Conservation (phyloP, 2,329 filamentous ascomycete species). For the Cytospora schulzeri region DNA sequence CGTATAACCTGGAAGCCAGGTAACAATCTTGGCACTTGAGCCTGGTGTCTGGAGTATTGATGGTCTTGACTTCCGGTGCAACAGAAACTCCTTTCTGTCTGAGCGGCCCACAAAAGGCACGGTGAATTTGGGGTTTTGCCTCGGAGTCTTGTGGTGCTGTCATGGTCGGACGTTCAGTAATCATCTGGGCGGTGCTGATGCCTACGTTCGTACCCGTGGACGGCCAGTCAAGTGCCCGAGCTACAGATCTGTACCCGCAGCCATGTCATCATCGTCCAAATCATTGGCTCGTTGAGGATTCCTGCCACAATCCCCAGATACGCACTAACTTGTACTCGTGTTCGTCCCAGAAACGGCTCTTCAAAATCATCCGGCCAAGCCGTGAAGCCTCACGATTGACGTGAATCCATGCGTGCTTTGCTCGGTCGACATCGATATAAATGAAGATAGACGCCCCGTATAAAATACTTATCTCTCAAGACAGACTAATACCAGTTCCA, state of each 20-base stretch:
- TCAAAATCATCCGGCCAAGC: not conserved
- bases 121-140: not conserved
- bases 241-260: not conserved
- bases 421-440: no score
- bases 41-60: no score
- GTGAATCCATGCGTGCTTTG: no score
- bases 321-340: not conserved
- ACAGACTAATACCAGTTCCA: no score
- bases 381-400: not conserved
- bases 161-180: not conserved
- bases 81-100: not conserved
- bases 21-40: no score
- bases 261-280: not conserved
- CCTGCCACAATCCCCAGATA: not conserved
- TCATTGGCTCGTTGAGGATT: not conserved
- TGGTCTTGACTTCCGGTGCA: no score
- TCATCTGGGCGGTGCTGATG: no score
- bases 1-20: no score
- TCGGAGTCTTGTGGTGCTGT: not conserved
- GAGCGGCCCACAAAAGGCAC: not conserved
- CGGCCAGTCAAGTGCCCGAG: not conserved
- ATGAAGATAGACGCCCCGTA: not conserved
- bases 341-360: not conserved
- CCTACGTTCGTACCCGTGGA: no score
- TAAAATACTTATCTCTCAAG: no score